Base-by-base conservation (phyloP, 2,329 filamentous ascomycete genomes). In the Epichloe brachyelytri region DNA sequence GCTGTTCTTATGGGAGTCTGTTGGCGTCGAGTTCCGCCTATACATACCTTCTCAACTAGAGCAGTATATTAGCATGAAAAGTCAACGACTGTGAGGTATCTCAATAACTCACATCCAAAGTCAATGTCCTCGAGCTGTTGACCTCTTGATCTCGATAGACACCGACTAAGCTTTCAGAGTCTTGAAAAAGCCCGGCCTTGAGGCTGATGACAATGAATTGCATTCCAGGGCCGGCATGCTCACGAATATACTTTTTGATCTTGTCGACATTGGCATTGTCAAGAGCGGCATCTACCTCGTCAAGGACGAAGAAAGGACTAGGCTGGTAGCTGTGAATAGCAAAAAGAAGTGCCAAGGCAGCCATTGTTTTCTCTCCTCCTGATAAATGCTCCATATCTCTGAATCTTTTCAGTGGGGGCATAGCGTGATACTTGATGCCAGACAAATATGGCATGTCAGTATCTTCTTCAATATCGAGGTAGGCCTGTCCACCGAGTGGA, bases 341-440 rank as follows among this genome's bases (percentile, higher is more conserved):
- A 65, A 98, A 98, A 4, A 98, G 78, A 40, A 98, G 76, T n/a
- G 93, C 93, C 39, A 98, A 75, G 14, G 93, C 93, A 2, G 93
- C 93, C 84, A 98, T 98, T 0, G 93, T 98, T 76, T 98, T 98
- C 71, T 98, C 93, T 51, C 93, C 93, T 61, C 93, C 93, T 1
- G 88, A 95, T 10, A 98, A 74, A 65, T 96, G 93, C 68, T 98
- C 93, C 93, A 98, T 98, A 67, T 98, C 94, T 60, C 93, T 81
- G 79, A 98, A 98, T 44, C 93, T 88, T 72, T 98, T 98, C 55
- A 96, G 80, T 1, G 93, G 93, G 19, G 93, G 93, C 90, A 97
- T 98, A 55, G 93, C 94, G 65, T 97, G 90, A 69, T 98, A 98
- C 64, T 95, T 96, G 69, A 98, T 89, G 34, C 93, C 93, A 40